These are phyloP conservation scores for Hirsutella thompsonii DNA, from an alignment of 2,329 filamentous ascomycete genomes.

Conservation along the genomic window DNA sequence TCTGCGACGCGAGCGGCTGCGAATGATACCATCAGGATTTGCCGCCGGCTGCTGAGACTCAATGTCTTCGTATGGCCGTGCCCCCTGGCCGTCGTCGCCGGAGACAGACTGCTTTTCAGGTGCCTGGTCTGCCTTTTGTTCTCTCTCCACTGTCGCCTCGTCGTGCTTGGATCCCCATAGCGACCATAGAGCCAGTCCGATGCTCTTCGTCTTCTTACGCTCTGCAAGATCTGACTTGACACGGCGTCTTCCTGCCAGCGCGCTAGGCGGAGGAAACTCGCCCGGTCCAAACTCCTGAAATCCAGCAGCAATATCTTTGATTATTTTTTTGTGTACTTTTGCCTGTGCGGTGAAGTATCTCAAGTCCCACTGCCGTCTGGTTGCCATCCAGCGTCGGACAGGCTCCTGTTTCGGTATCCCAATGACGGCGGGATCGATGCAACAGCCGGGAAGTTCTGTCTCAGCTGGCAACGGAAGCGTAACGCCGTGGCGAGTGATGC, in stretches of 20 bases:
- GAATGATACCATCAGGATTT: slow-evolving; percentile 10
- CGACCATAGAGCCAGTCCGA: slow-evolving; percentile 73
- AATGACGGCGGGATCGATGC: slow-evolving; percentile 48
- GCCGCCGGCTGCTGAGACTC: slow-evolving; percentile 20
- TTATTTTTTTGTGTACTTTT: slow-evolving; percentile 58
- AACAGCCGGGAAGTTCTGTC: slow-evolving; percentile 52
- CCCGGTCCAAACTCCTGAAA: slow-evolving; percentile 58
- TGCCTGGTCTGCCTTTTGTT: slow-evolving; percentile 34
- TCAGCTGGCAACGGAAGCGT: slow-evolving; percentile 55
- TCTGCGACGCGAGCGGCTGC: slow-evolving; percentile 29
- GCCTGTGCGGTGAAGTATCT: slow-evolving; percentile 58
- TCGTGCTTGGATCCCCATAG: slow-evolving; percentile 86
- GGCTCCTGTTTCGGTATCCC: slow-evolving; percentile 71
- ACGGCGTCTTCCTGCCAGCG: slow-evolving; percentile 59
- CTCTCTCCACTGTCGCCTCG: slow-evolving; percentile 52
- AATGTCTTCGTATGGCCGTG: slow-evolving; percentile 26
- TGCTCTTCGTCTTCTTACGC: slow-evolving; percentile 50
- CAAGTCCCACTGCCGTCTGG: slow-evolving; percentile 59
- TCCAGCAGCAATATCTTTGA: slow-evolving; percentile 59
- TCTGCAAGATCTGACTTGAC: slow-evolving; percentile 24
- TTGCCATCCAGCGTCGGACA: slow-evolving; percentile 70
- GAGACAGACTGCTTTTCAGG: slow-evolving; percentile 18
- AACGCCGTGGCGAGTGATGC: slow-evolving; percentile 65
- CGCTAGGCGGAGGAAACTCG: slow-evolving; percentile 72
- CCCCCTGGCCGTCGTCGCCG: slow-evolving; percentile 27